Percentiles rank a stretch among this genome's conserved stretches.
Evolutionary conservation across 2,329 filamentous ascomycete species (phyloP).

Genomic region (Colletotrichum eleusines): DNA sequence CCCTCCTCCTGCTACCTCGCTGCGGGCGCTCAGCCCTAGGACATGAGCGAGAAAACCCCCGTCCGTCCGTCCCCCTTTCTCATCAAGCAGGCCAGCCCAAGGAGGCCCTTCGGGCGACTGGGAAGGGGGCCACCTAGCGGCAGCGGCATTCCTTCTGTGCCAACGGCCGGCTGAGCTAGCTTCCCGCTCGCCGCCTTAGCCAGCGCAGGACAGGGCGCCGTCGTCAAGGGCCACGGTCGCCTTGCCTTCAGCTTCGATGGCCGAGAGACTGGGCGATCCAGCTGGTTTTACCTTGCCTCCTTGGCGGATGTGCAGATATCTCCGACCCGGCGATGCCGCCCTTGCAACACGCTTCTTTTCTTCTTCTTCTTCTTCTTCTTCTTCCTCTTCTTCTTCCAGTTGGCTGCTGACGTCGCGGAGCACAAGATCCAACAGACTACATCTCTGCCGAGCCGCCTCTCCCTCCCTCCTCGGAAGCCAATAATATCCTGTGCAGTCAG

Average conservation of each 20-base stretch:
- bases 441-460: neutral
- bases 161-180: neutral
- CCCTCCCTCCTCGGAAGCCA: no score
- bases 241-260: constrained; percentile 18
- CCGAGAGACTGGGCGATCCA: constrained; percentile 1
- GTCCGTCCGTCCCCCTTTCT: neutral
- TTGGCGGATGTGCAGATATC: constrained; percentile 12
- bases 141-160: constrained; percentile 22
- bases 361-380: neutral
- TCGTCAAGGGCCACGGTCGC: constrained; percentile 31
- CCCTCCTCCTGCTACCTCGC: constrained; percentile 1
- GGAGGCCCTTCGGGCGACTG: constrained; percentile 21
- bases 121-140: constrained; percentile 23
- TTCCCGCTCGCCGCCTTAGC: neutral
- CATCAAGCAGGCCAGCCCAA: constrained; percentile 17
- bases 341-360: neutral
- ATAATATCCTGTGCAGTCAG: neutral
- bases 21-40: constrained; percentile 39
- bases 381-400: neutral
- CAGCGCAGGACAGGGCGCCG: constrained; percentile 5
- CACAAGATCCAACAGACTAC: neutral
- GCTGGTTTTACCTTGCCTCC: neutral
- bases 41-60: neutral
- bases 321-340: neutral
- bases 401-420: neutral